phyloP scores from a whole-genome alignment of 1,284 basidiomycete species.

The Ustilago sp. region DNA sequence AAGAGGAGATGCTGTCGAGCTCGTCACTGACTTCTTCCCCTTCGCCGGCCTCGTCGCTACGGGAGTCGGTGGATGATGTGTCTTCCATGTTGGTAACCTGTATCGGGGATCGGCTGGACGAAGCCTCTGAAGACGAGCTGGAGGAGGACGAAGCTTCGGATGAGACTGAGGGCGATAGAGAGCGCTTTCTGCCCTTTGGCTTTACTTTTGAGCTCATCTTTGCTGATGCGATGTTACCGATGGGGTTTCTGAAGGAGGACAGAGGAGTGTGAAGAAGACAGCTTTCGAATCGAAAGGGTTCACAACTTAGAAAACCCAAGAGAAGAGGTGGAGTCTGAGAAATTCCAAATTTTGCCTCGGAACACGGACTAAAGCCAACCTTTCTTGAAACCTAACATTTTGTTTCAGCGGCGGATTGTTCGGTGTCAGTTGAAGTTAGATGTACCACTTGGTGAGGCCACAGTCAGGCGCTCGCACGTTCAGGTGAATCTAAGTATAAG shows the following conservation, averaged over 20 bases:
- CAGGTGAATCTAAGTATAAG: no score
- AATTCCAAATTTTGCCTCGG: constrained; percentile 40
- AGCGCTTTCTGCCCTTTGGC: not conserved
- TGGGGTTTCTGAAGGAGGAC: not conserved
- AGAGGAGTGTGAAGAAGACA: not conserved
- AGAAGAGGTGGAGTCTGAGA: constrained; percentile 10
- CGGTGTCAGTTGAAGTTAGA: no score
- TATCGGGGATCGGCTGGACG: constrained; percentile 26
- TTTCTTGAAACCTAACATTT: constrained; percentile 4
- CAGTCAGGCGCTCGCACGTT: no score
- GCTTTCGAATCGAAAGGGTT: not conserved
- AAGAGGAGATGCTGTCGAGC: not conserved
- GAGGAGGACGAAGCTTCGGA: not conserved
- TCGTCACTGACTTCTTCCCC: not conserved
- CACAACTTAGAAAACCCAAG: constrained; percentile 1
- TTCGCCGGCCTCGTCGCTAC: constrained; percentile 5
- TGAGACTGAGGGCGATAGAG: constrained; percentile 4
- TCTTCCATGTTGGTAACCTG: not conserved
- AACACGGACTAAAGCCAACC: constrained; percentile 7
- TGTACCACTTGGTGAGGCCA: no score
- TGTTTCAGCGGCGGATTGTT: constrained; percentile 14
- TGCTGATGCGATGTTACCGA: not conserved
- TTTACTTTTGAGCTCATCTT: constrained; percentile 14
- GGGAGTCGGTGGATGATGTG: not conserved
- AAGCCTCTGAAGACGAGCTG: constrained; percentile 24